Evolutionary conservation across 805 yeast species (phyloP).

Genomic region (Suhomyces pyralidae): DNA sequence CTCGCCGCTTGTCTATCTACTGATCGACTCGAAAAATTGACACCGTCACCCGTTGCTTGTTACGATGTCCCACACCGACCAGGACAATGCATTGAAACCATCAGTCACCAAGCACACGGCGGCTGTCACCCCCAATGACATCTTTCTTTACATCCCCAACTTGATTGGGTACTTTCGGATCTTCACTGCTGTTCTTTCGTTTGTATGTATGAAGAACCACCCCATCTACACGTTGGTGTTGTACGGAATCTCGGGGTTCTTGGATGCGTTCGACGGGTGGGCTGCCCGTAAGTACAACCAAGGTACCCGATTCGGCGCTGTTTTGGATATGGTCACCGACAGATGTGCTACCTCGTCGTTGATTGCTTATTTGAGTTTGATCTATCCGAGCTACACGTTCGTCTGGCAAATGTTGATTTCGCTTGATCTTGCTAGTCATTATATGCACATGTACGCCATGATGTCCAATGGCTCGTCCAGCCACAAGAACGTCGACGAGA

Average conservation of each 20-base stretch:
- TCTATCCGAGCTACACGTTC: slow-evolving; percentile 68
- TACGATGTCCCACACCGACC: slow-evolving; percentile 16
- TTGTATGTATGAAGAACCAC: slow-evolving; percentile 76
- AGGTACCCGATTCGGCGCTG: slow-evolving; percentile 92
- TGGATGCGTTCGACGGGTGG: slow-evolving; percentile 95
- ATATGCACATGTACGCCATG: slow-evolving; percentile 98
- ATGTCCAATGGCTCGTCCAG: slow-evolving; percentile 72
- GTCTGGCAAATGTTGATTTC: slow-evolving; percentile 83
- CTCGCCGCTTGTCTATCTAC: background rate
- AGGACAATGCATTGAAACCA: background rate
- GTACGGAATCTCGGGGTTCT: slow-evolving; percentile 82
- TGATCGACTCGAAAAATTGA: slow-evolving; percentile 34
- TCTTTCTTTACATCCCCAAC: slow-evolving; percentile 84
- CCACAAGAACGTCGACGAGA: slow-evolving; percentile 78
- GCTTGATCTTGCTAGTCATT: slow-evolving; percentile 87
- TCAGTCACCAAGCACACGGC: background rate
- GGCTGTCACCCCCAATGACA: slow-evolving; percentile 43
- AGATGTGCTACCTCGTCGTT: slow-evolving; percentile 95
- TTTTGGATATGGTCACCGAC: slow-evolving; percentile 97
- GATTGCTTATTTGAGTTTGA: slow-evolving; percentile 76
- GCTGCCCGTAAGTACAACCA: slow-evolving; percentile 90
- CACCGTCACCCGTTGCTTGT: slow-evolving; percentile 40
- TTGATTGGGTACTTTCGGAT: slow-evolving; percentile 88
- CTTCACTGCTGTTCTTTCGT: slow-evolving; percentile 73
- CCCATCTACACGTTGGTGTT: slow-evolving; percentile 74